Base-by-base conservation (phyloP, 805 yeast species). In the Lachancea fermentati region DNA sequence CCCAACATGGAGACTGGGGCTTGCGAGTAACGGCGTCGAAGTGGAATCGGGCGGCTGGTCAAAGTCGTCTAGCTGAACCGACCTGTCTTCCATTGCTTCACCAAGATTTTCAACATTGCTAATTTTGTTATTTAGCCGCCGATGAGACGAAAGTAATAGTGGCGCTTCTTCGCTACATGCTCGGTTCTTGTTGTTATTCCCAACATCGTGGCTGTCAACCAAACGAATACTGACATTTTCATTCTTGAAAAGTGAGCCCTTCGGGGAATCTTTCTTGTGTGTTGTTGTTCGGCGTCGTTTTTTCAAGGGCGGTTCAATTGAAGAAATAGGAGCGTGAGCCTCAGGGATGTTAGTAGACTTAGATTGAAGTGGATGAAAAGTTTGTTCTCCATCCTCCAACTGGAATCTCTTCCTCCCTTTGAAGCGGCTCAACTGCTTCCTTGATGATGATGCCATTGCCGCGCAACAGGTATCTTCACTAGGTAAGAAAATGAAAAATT, bases 41-140 rank as follows among this genome's bases (percentile, higher is more conserved):
- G 62, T 58, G 3, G 58, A 54, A 17, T 56, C 49, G 13, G 62
- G 62, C 3, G 61, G 60, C 44, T 54, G 57, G 34, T 49, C 54
- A 35, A 58, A 51, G 25, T 58, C 61, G 9, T 54, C 57, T 16
- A 52, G 38, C 26, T 50, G 46, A 14, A 58, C 37, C 7, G 62
- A 57, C 3, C 44, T 34, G 17, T 47, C 49, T 25, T 43, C 41
- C 45, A 30, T 39, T 43, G 32, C 32, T 4, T 24, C 32, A 12
- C 26, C 29, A 11, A 15, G 31, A 13, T 13, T 12, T 12, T 22
- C 41, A 16, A 19, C 17, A 16, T 18, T 19, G n/a, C 31, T 19
- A 18, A 29, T 37, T 24, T 37, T 38, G 15, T 26, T 32, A 6
- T 32, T 38, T 36, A 43, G 46, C 43, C 42, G 46, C 41, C 39